These are phyloP conservation scores for Candida sakaeoensis DNA, from an alignment of 805 yeast species.

Conservation along the genomic window DNA sequence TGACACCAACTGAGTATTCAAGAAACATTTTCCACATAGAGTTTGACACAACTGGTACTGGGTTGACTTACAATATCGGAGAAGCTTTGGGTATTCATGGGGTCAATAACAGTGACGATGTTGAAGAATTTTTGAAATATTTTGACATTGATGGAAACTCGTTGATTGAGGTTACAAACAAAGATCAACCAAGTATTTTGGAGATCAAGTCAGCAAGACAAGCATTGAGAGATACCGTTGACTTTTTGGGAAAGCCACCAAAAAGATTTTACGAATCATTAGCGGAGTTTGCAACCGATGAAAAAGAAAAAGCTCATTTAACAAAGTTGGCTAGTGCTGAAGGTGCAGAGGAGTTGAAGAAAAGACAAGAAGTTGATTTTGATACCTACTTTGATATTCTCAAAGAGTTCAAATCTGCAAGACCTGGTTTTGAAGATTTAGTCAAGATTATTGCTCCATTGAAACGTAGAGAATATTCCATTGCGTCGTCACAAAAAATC, in stretches of 20 bases:
- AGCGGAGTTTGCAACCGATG: constrained; percentile 68
- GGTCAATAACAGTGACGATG: constrained; percentile 65
- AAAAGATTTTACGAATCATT: constrained; percentile 88
- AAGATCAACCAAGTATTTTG: constrained; percentile 50
- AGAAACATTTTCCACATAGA: constrained; percentile 96
- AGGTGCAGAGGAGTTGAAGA: constrained; percentile 83
- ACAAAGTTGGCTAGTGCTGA: constrained; percentile 65
- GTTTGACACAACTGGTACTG: constrained; percentile 87
- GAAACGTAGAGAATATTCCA: constrained; percentile 96
- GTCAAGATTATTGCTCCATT: constrained; percentile 74
- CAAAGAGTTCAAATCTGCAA: constrained; percentile 74
- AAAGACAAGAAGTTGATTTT: constrained; percentile 79
- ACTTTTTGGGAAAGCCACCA: constrained; percentile 92
- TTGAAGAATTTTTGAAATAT: constrained; percentile 61
- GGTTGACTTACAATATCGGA: constrained; percentile 87
- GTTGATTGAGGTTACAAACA: constrained; percentile 66
- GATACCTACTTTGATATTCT: constrained; percentile 79
- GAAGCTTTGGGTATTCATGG: constrained; percentile 97
- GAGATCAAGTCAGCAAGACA: constrained; percentile 85
- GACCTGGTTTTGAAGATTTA: constrained; percentile 69
- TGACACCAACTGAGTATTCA: constrained; percentile 84
- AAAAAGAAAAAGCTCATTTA: constrained; percentile 58
- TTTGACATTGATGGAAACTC: constrained; percentile 72
- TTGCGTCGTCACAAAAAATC: constrained; percentile 91
- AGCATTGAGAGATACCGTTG: constrained; percentile 74